Percentiles rank a stretch among this genome's conserved stretches.
Conservation (phyloP, 2,329 filamentous ascomycete genomes). For the Hypoxylon sp. region DNA sequence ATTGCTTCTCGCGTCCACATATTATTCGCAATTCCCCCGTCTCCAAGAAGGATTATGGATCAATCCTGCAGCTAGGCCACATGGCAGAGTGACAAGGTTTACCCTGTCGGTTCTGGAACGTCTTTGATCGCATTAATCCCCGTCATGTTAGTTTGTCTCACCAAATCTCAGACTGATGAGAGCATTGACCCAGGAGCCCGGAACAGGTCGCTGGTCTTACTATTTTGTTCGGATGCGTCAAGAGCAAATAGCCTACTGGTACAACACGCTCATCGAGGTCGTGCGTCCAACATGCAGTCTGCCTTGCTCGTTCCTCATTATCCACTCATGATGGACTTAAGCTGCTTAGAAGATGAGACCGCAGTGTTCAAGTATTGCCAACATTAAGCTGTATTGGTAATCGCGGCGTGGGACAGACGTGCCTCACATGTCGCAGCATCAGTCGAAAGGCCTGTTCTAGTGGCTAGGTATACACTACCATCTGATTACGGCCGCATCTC, state of each 20-base stretch:
- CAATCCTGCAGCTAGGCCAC: slow-evolving; percentile 33
- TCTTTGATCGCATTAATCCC: slow-evolving; percentile 24
- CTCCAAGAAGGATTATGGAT: slow-evolving; percentile 25
- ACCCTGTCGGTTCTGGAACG: slow-evolving; percentile 35
- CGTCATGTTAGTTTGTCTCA: slow-evolving; percentile 31
- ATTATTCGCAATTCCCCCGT: slow-evolving; percentile 6
- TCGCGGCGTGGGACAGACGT: too few relatives aligned
- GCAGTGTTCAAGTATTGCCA: too few relatives aligned
- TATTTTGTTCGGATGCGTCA: slow-evolving; percentile 10
- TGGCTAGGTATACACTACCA: slow-evolving; percentile 1
- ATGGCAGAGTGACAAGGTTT: slow-evolving; percentile 32
- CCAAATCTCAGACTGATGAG: slow-evolving; percentile 21
- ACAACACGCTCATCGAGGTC: slow-evolving; percentile 11
- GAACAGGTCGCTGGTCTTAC: slow-evolving; percentile 15
- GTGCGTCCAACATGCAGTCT: slow-evolving; percentile 12
- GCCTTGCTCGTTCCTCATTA: not conserved
- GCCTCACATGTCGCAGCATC: slow-evolving; percentile 10
- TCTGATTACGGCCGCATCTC: slow-evolving; percentile 17
- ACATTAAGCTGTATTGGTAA: too few relatives aligned
- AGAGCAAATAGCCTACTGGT: slow-evolving; percentile 12
- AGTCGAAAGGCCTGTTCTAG: too few relatives aligned
- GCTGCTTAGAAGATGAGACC: slow-evolving; percentile 11
- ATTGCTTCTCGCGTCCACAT: slow-evolving; percentile 3
- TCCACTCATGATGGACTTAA: slow-evolving; percentile 12
- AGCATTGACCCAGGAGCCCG: slow-evolving; percentile 27